These are phyloP conservation scores for Blastobotrys robertii DNA, from an alignment of 805 yeast species.

Conservation along the genomic window DNA sequence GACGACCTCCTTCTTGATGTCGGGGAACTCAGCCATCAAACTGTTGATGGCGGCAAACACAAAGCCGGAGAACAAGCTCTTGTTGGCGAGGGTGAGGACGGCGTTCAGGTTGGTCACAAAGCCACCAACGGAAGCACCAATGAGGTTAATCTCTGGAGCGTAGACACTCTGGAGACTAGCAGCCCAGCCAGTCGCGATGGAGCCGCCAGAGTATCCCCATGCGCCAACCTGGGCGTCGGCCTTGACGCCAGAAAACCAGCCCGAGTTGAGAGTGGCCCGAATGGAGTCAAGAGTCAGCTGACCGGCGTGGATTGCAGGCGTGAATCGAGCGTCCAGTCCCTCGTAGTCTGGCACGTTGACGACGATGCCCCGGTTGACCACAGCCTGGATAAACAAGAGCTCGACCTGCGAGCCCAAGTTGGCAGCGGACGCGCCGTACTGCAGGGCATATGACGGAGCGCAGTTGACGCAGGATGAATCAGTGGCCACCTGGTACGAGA, in stretches of 20 bases:
- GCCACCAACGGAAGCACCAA: constrained; percentile 19
- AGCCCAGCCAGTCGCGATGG: constrained; percentile 54
- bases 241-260: constrained; percentile 27
- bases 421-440: constrained; percentile 6
- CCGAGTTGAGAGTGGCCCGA: constrained; percentile 15
- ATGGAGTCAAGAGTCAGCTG: constrained; percentile 19
- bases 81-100: constrained; percentile 11
- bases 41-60: constrained; percentile 17
- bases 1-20: not conserved
- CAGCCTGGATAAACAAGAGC: constrained; percentile 7
- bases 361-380: constrained; percentile 13
- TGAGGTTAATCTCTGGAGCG: constrained; percentile 20
- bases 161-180: constrained; percentile 14
- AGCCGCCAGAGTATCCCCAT: constrained; percentile 69
- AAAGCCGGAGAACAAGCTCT: constrained; percentile 16
- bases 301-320: constrained; percentile 22
- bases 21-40: constrained; percentile 16
- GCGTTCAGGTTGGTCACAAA: constrained; percentile 15
- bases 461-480: constrained; percentile 20
- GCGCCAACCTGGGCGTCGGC: constrained; percentile 46
- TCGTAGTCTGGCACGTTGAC: constrained; percentile 22
- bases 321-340: constrained; percentile 20
- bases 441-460: constrained; percentile 20
- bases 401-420: constrained; percentile 5
- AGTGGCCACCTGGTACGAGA: constrained; percentile 22